Evolutionary conservation across 139 green algal species (phyloP), one percentile per base, ranked within the genome.

Genomic region (Parachlorella kessleri): DNA sequence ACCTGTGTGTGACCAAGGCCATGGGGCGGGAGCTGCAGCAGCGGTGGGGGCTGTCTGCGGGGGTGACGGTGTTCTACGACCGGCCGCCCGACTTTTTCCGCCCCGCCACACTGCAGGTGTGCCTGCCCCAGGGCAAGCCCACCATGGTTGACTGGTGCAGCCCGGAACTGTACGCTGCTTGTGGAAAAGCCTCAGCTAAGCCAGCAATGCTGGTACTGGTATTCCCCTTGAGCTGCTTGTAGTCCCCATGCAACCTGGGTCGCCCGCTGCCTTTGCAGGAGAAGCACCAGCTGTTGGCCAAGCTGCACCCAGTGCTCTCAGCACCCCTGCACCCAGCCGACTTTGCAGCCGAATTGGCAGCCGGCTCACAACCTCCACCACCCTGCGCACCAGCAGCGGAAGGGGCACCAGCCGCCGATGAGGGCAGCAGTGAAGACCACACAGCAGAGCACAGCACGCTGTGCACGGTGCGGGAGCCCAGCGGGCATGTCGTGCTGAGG

Each of bases 51-150:
- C 82, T 98, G 3, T 2, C 28, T 0, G 92, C 92, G 26, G 83
- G 36, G 0, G 94, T 93, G 3, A 82, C 72, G 1, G 96, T 99
- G 36, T 92, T 99, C 41, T 92, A 99, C 77, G 96, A 99, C 85
- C 81, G 88, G 8, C 87, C 96, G 2, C 91, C 93, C 6, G 69
- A 82, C 40, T 85, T 88, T 73, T 99, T 99, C 84, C 70, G 80
- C 2, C 86, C 77, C 9, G 83, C 85, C 23, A 65, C 37, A 3
- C 41, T 89, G 35, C 37, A 66, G 64, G 74, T 77, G 69, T 24
- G 33, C 28, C 48, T n/a, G n/a, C n/a, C n/a, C n/a, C n/a, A n/a
- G n/a, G n/a, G n/a, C n/a, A n/a, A n/a, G n/a, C n/a, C n/a, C n/a
- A n/a, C n/a, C n/a, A n/a, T n/a, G n/a, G n/a, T n/a, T n/a, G n/a